Base-by-base conservation (phyloP, 768 basidiomycete genomes). In the Lyophyllum semitale region DNA sequence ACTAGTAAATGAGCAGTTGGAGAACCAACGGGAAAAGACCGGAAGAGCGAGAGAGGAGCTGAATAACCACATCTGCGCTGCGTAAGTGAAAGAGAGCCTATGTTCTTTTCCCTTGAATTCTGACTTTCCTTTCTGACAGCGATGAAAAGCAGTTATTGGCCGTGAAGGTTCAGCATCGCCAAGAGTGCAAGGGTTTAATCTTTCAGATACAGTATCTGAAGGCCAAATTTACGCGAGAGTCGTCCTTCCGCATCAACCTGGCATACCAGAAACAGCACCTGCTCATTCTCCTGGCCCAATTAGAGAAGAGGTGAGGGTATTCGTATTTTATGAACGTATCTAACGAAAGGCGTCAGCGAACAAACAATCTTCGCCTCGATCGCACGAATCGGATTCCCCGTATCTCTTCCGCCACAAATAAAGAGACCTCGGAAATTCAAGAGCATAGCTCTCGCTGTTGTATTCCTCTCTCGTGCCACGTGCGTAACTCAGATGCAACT, bases 181-280 rank as follows among this genome's bases (percentile, higher is more conserved):
- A 84, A 58, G 94, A 98, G 67, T 89, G 90, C 75, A 95, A 94
- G 66, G 93, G 93, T 8, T 76, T 98, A 18, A 85, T 98, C 46
- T 84, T 92, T 8, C 93, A 97, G 69, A 93, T 97, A 55, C 82
- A 80, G 38, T 98, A 97, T 71, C 78, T 98, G 61, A 96, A 98
- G 69, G 89, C 90, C 51, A 93, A 93, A 66, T 95, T 88, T 70
- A 89, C 84, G 2, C 82, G 96, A 23, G 97, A 99, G 73, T 83
- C 87, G 9, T 78, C 79, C 0, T 83, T 97, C 77, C 83, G 96
- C 30, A 77, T 77, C 55, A 87, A 86, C 61, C 77, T 98, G 42
- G 77, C 80, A 15, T 86, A 93, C 64, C 97, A 98, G 75, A 99
- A 99, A 68, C 76, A 81, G 44, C 98, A 98, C 68, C 77, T 98